Evolutionary conservation across 176 grass and related monocot genomes (phyloP), one percentile per base, ranked within the genome.

Genomic region (Carex parvula): DNA sequence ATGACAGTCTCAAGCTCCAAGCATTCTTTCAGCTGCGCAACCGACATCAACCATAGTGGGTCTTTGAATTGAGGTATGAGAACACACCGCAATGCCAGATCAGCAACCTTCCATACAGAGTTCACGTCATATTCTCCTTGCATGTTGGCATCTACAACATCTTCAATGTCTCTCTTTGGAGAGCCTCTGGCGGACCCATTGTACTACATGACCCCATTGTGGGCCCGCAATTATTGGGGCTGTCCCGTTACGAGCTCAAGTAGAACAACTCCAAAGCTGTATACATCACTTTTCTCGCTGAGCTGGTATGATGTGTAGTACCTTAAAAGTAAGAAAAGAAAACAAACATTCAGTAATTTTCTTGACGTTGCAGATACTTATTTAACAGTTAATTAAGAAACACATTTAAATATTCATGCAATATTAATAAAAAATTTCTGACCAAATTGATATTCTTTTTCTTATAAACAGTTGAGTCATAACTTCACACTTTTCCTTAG

Each of bases 211-310:
- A 15, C 50, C 76, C 5, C 74, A 87, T 26, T 32, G 70, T 17
- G 39, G 29, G 18, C 53, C 71, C 16, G 24, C 48, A n/a, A 89
- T 26, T 21, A 92, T 76, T 3, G 90, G 75, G 90, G 59, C 42
- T 83, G 67, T 14, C 92, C 89, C 0, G 88, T 94, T 16, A 94
- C 73, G 7, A 88, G 21, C 66, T 94, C 90, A 21, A 94, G 52
- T 10, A 91, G 81, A 3, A 94, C 86, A 16, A 94, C 81, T 3
- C 90, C 90, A 11, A 89, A 94, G 62, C 92, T 90, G 9, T 72
- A 91, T 2, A 91, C 84, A 4, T 91, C 92, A 42, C 90, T 94
- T 64, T 90, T 94, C 53, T 88, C 84, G 10, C 86, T 93, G 1
- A 87, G 81, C 29, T 90, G 88, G 69, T 54, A 78, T 70, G 85